Evolutionary conservation across 306 rosid species (phyloP), one percentile per base, ranked within the genome.

Genomic region (Oxytropis ochrocephala): DNA sequence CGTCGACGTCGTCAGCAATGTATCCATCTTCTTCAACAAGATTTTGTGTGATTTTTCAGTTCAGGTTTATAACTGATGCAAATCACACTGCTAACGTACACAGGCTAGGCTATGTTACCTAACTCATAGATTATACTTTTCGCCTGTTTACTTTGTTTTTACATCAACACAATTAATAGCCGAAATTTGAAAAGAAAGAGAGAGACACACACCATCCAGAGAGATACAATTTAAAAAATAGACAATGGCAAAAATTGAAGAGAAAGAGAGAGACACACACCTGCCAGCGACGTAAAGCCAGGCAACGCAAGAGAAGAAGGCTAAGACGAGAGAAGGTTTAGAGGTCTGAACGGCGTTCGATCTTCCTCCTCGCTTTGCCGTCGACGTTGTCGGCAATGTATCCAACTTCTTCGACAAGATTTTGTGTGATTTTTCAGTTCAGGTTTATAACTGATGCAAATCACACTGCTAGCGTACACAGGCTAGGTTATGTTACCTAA

Each of bases 281-380:
- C 97, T 82, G 72, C 99, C 99, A 16, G 97, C 97, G 43, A 94
- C 97, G 77, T 94, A 94, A 24, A 94, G 99, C 99, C 99, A 94
- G 33, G 99, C 99, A 27, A 94, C 86, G 70, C 99, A 94, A 29
- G 99, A 94, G 84, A 89, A 87, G 80, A 94, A 84, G 21, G 96
- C 97, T 81, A 91, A 42, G 18, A 94, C 21, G 14, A 94, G 81
- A 1, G 99, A 89, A 6, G 99, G 91, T 32, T 81, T 94, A 0
- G 96, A 88, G 11, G 92, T 75, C 43, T 67, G 91, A 64, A 72
- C 69, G 38, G 83, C 73, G 87, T 91, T 94, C 59, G 97, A 91
- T 89, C 99, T 85, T 75, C 74, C 82, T 43, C 92, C 79, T 53
- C 97, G 85, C 76, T 91, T 91, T 60, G 62, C 18, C 67, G 85